A percentile compares a stretch with the other conserved stretches of the same genome.
phyloP scores from a whole-genome alignment of 2,329 filamentous ascomycete species.

The Chaetoscypha palmicola region DNA sequence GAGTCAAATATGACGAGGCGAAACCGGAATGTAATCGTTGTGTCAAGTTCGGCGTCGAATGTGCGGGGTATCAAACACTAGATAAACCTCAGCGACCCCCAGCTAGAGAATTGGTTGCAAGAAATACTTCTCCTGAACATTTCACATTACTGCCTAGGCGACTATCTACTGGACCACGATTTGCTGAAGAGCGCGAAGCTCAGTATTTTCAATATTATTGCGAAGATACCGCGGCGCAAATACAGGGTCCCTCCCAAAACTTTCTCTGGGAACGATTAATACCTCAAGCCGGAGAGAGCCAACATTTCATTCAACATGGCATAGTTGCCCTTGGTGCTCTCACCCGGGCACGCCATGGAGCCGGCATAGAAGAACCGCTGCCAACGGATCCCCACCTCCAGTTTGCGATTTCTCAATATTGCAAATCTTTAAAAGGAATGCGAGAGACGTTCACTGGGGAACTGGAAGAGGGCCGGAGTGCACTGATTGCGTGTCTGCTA shows the following conservation, averaged over 20 bases:
- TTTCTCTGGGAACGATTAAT: conserved; percentile 9
- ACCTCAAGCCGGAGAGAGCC: conserved; percentile 4
- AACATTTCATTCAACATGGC: conserved; percentile 7
- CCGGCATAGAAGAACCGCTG: conserved; percentile 14
- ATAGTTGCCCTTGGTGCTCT: conserved; percentile 10
- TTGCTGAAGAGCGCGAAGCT: conserved; percentile 3
- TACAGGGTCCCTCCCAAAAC: conserved; percentile 3
- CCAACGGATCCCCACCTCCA: conserved; percentile 1
- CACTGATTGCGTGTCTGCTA: conserved; percentile 8
- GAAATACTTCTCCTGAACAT: neutral
- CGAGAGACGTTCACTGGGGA: neutral
- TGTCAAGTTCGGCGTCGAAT: conserved; percentile 5
- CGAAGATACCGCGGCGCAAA: conserved; percentile 4
- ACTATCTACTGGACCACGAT: neutral
- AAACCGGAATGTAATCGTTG: conserved; percentile 8
- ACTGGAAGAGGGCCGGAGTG: neutral
- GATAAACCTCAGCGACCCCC: neutral
- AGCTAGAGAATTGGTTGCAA: neutral
- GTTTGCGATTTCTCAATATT: conserved; percentile 5
- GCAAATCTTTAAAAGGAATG: conserved; percentile 6
- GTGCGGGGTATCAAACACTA: conserved; percentile 12
- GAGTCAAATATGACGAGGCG: conserved; percentile 13
- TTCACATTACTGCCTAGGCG: neutral
- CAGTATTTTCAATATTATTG: conserved; percentile 7
- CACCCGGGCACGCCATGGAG: conserved; percentile 3